Conservation (phyloP, 75 land plant genomes). For the Cunninghamia lanceolata region DNA sequence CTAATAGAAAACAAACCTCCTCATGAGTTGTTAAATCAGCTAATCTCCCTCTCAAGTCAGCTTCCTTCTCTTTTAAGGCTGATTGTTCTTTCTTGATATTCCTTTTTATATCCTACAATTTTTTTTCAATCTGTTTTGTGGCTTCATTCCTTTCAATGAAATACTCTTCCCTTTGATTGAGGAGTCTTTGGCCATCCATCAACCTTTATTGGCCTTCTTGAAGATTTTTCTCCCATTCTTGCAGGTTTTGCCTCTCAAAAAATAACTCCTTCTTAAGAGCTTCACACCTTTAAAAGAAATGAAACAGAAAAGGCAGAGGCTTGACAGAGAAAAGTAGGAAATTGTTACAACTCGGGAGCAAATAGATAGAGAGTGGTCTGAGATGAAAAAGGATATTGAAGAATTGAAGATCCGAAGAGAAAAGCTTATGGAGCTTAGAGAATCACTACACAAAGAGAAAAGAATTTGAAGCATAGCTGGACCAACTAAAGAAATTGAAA, state of each 20-base stretch:
- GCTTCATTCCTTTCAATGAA: slow-evolving; percentile 41
- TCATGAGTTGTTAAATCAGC: slow-evolving; percentile 61
- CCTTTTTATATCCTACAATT: slow-evolving; percentile 44
- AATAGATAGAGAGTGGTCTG: slow-evolving; percentile 73
- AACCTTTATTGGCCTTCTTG: slow-evolving; percentile 65
- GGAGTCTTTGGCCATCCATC: slow-evolving; percentile 58
- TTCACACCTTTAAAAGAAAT: slow-evolving; percentile 52
- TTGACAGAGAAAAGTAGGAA: no score
- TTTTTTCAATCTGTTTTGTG: slow-evolving; percentile 34
- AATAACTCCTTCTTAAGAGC: slow-evolving; percentile 53
- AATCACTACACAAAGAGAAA: slow-evolving; percentile 65
- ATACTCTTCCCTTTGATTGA: slow-evolving; percentile 72
- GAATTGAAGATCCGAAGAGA: slow-evolving; percentile 72
- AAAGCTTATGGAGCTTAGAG: slow-evolving; percentile 77
- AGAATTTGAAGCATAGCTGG: slow-evolving; percentile 46
- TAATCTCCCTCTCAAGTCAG: slow-evolving; percentile 29
- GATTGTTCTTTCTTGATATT: slow-evolving; percentile 41
- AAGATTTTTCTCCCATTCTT: slow-evolving; percentile 58
- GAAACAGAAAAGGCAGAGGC: no score
- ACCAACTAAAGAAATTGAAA: slow-evolving; percentile 40
- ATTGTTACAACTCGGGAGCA: slow-evolving; percentile 56
- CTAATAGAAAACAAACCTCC: slow-evolving; percentile 42
- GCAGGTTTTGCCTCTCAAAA: slow-evolving; percentile 49
- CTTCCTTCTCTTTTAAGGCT: slow-evolving; percentile 47
- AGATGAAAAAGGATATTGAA: slow-evolving; percentile 67